These are phyloP conservation scores for Leccinum incarnatum DNA, from an alignment of 768 basidiomycete genomes.

Conservation along the genomic window DNA sequence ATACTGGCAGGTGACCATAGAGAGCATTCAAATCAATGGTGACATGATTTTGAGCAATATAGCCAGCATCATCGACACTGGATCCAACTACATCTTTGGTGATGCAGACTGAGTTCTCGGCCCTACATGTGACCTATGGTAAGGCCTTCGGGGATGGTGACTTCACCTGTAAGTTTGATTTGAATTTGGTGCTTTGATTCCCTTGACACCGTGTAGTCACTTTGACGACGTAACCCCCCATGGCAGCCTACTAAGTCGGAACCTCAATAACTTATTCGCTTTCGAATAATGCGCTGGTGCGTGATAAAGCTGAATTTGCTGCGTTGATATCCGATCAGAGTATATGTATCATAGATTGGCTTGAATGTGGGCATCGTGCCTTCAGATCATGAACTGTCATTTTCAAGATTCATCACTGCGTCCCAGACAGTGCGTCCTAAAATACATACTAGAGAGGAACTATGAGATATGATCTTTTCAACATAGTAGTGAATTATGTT, in stretches of 20 bases:
- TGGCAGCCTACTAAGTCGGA: not conserved
- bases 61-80: constrained; percentile 19
- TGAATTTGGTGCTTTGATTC: not conserved
- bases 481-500: too few species aligned
- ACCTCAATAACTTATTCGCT: not conserved
- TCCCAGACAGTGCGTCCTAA: too few species aligned
- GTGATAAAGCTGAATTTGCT: not conserved
- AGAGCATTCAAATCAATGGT: constrained; percentile 3
- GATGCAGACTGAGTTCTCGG: constrained; percentile 1
- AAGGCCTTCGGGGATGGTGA: constrained; percentile 20
- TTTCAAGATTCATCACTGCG: not conserved
- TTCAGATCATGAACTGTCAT: not conserved
- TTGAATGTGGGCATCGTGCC: not conserved
- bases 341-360: not conserved
- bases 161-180: constrained; percentile 30
- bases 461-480: too few species aligned
- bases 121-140: not conserved
- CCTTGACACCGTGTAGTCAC: constrained; percentile 9
- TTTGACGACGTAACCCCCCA: not conserved
- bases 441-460: too few species aligned
- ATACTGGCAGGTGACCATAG: constrained; percentile 15
- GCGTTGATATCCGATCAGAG: too few species aligned
- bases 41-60: constrained; percentile 6
- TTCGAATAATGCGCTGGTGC: not conserved
- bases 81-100: constrained; percentile 14